These are phyloP conservation scores for Talaromyces sp. DNA, from an alignment of 2,329 filamentous ascomycete species.

Conservation along the genomic window DNA sequence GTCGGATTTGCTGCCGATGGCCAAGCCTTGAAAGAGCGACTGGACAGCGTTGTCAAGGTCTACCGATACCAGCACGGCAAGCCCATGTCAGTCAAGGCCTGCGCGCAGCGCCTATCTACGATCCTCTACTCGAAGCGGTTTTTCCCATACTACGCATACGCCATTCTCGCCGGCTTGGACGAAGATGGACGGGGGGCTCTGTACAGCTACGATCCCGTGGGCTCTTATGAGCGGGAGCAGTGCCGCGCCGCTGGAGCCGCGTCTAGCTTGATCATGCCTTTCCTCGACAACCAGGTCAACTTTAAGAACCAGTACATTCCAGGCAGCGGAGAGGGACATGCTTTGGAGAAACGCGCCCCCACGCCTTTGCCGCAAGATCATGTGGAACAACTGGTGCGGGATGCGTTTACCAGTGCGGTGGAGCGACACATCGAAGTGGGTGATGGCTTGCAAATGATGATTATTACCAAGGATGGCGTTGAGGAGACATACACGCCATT, in stretches of 20 bases:
- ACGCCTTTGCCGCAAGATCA: constrained; percentile 65
- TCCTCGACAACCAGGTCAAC: constrained; percentile 99
- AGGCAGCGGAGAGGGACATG: constrained; percentile 76
- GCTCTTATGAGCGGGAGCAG: constrained; percentile 95
- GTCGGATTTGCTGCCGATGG: constrained; percentile 96
- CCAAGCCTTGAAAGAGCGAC: constrained; percentile 83
- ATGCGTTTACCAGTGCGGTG: constrained; percentile 96
- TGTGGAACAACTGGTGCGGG: constrained; percentile 84
- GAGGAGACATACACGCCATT: constrained; percentile 76
- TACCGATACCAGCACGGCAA: constrained; percentile 98
- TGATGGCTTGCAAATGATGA: constrained; percentile 91
- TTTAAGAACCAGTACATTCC: constrained; percentile 98
- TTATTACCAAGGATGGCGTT: constrained; percentile 82
- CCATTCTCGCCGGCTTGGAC: constrained; percentile 88
- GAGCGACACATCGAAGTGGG: constrained; percentile 99
- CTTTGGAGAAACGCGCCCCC: constrained; percentile 55
- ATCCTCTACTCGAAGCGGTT: constrained; percentile 97
- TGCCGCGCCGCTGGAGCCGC: constrained; percentile 90
- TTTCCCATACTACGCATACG: constrained; percentile 97
- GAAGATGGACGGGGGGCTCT: constrained; percentile 91
- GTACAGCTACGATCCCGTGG: constrained; percentile 96
- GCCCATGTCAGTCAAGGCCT: constrained; percentile 88
- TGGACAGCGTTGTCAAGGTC: constrained; percentile 96
- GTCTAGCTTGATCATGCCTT: constrained; percentile 94
- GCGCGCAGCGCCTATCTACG: constrained; percentile 88